Conservation (phyloP, 208 protist species). For the Crithidia bombi region DNA sequence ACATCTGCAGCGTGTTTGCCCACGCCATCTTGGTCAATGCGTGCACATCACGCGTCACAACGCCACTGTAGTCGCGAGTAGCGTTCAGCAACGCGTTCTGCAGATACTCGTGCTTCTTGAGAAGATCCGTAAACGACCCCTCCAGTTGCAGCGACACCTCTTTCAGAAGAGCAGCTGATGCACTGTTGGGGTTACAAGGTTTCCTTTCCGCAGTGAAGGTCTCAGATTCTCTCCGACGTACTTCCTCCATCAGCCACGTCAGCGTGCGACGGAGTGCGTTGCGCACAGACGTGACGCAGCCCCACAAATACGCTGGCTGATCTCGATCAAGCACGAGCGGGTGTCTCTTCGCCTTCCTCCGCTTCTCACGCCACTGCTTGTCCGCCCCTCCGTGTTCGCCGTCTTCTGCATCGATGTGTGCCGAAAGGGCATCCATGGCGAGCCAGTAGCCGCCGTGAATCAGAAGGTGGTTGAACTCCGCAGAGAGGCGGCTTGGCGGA, state of each 20-base stretch:
- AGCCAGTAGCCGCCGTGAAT: slow-evolving; percentile 68
- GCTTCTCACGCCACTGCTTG: no score
- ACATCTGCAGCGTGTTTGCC: slow-evolving; percentile 61
- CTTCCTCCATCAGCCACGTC: slow-evolving; percentile 42
- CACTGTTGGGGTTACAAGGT: neutral
- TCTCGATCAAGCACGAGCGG: slow-evolving; percentile 65
- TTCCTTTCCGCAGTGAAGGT: neutral
- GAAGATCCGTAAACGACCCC: slow-evolving; percentile 27
- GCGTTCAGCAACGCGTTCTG: slow-evolving; percentile 36
- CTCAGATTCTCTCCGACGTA: neutral
- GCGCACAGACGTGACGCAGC: slow-evolving; percentile 43
- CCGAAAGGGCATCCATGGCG: slow-evolving; percentile 47
- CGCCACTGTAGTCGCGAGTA: slow-evolving; percentile 49
- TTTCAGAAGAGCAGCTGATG: slow-evolving; percentile 20
- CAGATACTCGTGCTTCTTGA: slow-evolving; percentile 64
- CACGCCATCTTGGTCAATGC: slow-evolving; percentile 52
- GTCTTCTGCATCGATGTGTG: slow-evolving; percentile 31
- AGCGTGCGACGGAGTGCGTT: slow-evolving; percentile 62
- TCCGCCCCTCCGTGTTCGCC: neutral
- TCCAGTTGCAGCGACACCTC: slow-evolving; percentile 45
- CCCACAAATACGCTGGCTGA: slow-evolving; percentile 56
- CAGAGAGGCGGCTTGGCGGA: slow-evolving; percentile 49
- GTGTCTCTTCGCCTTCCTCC: neutral
- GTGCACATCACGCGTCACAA: slow-evolving; percentile 50
- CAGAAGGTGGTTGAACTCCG: slow-evolving; percentile 71